Evolutionary conservation across 192 early-diverging fungal species (phyloP).

Genomic region (Entomortierella chlamydospora): DNA sequence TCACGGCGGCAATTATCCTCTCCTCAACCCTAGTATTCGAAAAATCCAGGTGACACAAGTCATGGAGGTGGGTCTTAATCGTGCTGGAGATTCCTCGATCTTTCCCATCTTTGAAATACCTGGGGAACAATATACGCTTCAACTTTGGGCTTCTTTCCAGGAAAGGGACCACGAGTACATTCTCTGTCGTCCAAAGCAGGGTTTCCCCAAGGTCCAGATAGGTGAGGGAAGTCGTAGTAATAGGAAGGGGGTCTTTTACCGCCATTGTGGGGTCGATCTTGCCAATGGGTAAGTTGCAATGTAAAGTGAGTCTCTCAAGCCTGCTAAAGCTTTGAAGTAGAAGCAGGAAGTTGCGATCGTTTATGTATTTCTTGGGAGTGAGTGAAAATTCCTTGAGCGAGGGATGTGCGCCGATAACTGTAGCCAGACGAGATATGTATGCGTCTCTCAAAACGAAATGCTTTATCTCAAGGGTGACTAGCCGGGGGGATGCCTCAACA

Average conservation of each 20-base stretch:
- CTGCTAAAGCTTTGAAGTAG: background rate
- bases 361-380: background rate
- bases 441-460: background rate
- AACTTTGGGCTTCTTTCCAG: background rate
- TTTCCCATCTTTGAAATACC: too few species aligned
- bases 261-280: background rate
- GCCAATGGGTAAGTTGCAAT: background rate
- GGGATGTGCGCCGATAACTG: background rate
- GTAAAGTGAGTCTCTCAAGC: background rate
- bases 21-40: background rate
- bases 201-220: background rate
- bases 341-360: background rate
- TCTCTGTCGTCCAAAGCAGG: too few species aligned
- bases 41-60: background rate
- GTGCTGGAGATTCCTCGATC: background rate
- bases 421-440: background rate
- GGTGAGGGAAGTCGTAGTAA: background rate
- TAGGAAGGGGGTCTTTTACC: background rate
- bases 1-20: background rate
- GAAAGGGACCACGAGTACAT: background rate
- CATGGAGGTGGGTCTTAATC: background rate
- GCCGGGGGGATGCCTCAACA: background rate
- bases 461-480: background rate
- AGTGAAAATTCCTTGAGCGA: background rate
- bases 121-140: too few species aligned